Base-by-base conservation (phyloP, 2,329 filamentous ascomycete genomes). In the Pseudocercospora crystallina region DNA sequence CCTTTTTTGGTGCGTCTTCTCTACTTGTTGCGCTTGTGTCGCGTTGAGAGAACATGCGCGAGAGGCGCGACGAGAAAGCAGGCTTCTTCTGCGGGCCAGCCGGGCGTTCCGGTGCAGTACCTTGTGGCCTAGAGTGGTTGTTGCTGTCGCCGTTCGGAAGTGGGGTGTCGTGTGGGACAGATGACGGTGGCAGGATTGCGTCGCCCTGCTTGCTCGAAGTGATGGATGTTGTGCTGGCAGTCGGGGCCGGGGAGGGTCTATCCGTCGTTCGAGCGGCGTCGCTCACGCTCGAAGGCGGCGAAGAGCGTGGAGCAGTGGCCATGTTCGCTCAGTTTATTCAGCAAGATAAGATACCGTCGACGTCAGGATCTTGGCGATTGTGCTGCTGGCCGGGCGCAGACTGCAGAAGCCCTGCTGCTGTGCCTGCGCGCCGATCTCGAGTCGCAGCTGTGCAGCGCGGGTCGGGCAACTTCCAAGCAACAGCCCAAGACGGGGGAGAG, bases 21-120 rank as follows among this genome's bases (percentile, higher is more conserved):
- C 61, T 50, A 32, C 45, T 43, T 42, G 51, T 33, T 20, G 48
- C 60, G 47, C 58, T 64, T 32, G 57, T 38, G 47, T 69, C 70
- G 36, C 65, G 65, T 29, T 67, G 61, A 32, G 69, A 71, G 59
- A 74, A 74, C 70, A 74, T 73, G 55, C 71, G 68, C 54, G 64
- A 69, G 29, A 74, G 55, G 12, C 71, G 69, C 38, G 66, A 62
- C 33, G 65, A 69, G 59, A 73, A 65, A 30, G 65, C 71, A 5
- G 69, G 65, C 51, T 68, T 71, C 59, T 71, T 73, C 35, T 62
- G 64, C 5, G 60, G 43, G 47, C 56, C 45, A 56, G 61, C 48
- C 51, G 61, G 48, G 11, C 49, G 59, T 43, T 57, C 58, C 47
- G 47, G 20, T 26, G 20, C 20, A 4, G 20, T 7, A 26, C 20